These are phyloP conservation scores for Xanthoconium separans DNA, from an alignment of 1,284 basidiomycete genomes.

Conservation along the genomic window DNA sequence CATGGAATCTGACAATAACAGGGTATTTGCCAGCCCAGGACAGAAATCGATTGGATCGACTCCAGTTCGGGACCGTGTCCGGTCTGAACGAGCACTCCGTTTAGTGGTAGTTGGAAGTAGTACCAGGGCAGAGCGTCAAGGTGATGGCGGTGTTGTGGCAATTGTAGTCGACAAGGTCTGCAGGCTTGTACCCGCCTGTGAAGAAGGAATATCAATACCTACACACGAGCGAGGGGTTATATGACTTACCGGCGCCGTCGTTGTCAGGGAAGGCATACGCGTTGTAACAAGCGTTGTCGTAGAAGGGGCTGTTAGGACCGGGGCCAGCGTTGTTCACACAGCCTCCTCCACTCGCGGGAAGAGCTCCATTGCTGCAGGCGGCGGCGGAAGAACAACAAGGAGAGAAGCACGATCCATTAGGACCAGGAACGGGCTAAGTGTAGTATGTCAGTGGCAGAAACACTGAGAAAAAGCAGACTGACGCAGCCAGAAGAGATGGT, in stretches of 20 bases:
- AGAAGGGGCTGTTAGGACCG: constrained; percentile 32
- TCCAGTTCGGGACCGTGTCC: neutral
- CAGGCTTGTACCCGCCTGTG: constrained; percentile 21
- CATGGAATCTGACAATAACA: too few relatives aligned
- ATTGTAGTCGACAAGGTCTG: constrained; percentile 31
- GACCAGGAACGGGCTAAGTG: constrained; percentile 31
- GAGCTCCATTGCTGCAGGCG: constrained; percentile 28
- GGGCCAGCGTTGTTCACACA: constrained; percentile 30
- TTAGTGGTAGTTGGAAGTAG: constrained; percentile 23
- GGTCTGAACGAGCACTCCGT: neutral
- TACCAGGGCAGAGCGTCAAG: constrained; percentile 33
- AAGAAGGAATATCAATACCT: neutral
- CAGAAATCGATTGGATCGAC: too few relatives aligned
- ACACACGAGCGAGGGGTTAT: neutral
- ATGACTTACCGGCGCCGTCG: constrained; percentile 26
- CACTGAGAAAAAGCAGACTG: constrained; percentile 8
- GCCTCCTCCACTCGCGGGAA: constrained; percentile 30
- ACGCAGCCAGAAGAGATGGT: constrained; percentile 29
- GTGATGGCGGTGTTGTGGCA: constrained; percentile 32
- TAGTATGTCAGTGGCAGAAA: constrained; percentile 1
- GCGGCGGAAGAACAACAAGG: constrained; percentile 27
- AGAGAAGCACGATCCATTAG: constrained; percentile 26
- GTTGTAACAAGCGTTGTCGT: constrained; percentile 30
- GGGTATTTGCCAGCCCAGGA: too few relatives aligned
- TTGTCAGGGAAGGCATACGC: constrained; percentile 35